A percentile compares a stretch with the other conserved stretches of the same genome.
Conservation (phyloP, 345 rosid species). For the Arabis hirsuta region DNA sequence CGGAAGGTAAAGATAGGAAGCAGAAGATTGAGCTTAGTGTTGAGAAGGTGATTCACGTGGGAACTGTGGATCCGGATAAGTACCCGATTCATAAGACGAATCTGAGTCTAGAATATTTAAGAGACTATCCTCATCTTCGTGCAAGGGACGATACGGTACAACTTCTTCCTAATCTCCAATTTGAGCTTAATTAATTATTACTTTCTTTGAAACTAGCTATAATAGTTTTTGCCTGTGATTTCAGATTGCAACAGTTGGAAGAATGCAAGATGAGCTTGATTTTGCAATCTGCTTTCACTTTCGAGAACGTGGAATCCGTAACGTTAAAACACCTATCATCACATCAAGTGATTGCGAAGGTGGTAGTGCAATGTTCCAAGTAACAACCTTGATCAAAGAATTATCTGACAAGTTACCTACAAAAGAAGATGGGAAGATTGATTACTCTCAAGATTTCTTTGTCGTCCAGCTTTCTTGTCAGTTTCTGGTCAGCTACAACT, state of each 20-base stretch:
- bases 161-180: no score
- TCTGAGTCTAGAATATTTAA: slow-evolving; percentile 75
- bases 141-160: slow-evolving; percentile 77
- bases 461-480: slow-evolving; percentile 89
- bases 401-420: slow-evolving; percentile 75
- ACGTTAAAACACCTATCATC: no score
- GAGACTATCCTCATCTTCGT: slow-evolving; percentile 81
- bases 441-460: slow-evolving; percentile 76
- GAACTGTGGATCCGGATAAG: slow-evolving; percentile 65
- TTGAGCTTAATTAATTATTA: no score
- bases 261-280: slow-evolving; percentile 84
- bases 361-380: slow-evolving; percentile 99
- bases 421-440: slow-evolving; percentile 79
- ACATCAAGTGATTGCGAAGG: slow-evolving; percentile 97
- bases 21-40: slow-evolving; percentile 94
- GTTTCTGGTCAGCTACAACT: slow-evolving; percentile 95
- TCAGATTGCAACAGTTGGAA: slow-evolving; percentile 79
- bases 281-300: slow-evolving; percentile 77
- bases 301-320: slow-evolving; percentile 82
- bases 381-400: slow-evolving; percentile 76
- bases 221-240: no score
- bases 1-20: slow-evolving; percentile 66
- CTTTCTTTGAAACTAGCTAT: no score
- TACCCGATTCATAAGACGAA: slow-evolving; percentile 87
- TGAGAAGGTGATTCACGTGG: slow-evolving; percentile 62